Conservation (phyloP, 345 rosid genomes). For the Noccaea caerulescens region DNA sequence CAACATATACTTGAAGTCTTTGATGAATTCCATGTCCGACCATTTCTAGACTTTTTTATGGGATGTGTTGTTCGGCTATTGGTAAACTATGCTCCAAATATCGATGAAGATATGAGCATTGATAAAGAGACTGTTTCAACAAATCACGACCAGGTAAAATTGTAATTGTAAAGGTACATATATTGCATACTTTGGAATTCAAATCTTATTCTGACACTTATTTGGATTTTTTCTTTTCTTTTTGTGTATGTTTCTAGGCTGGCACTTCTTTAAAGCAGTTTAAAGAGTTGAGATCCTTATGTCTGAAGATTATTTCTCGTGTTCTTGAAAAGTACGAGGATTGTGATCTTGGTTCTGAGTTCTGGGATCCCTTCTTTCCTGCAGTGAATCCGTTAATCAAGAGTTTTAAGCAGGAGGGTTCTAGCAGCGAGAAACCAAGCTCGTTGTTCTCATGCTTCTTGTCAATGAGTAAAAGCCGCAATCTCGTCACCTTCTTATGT, state of each 20-base stretch:
- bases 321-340: conserved; percentile 73
- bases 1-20: conserved; percentile 64
- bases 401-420: conserved; percentile 81
- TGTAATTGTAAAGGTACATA: neutral
- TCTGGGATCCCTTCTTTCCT: conserved; percentile 77
- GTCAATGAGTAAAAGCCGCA: conserved; percentile 81
- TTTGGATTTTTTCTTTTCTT: neutral
- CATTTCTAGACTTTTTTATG: conserved; percentile 74
- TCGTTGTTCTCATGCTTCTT: conserved; percentile 79
- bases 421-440: conserved; percentile 90
- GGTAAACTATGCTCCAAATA: conserved; percentile 50
- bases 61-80: conserved; percentile 75
- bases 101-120: conserved; percentile 46
- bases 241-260: conserved; percentile 47
- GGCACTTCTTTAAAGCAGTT: conserved; percentile 54
- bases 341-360: conserved; percentile 66
- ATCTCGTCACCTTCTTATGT: conserved; percentile 58
- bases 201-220: neutral
- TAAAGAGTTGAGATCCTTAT: conserved; percentile 74
- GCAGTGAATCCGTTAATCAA: conserved; percentile 67
- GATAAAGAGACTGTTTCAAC: conserved; percentile 36
- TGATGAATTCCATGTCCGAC: conserved; percentile 63
- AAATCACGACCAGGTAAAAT: conserved; percentile 52
- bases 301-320: conserved; percentile 63
- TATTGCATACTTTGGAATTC: no score